These are phyloP conservation scores for Lodderomyces parapsilosis DNA, from an alignment of 1,139 yeast genomes.

Conservation along the genomic window DNA sequence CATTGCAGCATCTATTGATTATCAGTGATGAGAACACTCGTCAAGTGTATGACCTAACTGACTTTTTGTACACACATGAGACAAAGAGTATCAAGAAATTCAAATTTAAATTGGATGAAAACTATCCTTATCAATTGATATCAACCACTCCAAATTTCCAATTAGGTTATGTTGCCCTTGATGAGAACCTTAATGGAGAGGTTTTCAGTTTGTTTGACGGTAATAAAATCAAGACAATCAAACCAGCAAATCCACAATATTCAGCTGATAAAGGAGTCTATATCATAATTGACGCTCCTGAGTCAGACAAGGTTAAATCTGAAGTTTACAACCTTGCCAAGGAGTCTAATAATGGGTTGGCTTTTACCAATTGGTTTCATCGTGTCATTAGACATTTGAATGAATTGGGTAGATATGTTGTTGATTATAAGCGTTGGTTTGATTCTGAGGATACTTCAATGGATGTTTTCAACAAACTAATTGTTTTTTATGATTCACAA, in stretches of 20 bases:
- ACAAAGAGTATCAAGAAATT: conserved; percentile 16
- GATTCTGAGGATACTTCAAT: conserved; percentile 7
- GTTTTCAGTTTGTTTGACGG: conserved; percentile 15
- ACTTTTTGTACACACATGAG: conserved; percentile 24
- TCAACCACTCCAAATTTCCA: conserved; percentile 5
- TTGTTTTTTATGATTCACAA: conserved; percentile 28
- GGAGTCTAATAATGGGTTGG: conserved; percentile 24
- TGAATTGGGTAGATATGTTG: conserved; percentile 30
- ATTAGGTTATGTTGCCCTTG: conserved; percentile 12
- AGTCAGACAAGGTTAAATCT: conserved; percentile 26
- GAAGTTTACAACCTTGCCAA: conserved; percentile 33
- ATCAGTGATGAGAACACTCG: conserved; percentile 11
- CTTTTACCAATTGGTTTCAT: conserved; percentile 28
- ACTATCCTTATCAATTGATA: conserved; percentile 13
- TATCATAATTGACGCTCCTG: conserved; percentile 28
- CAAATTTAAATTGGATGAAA: conserved; percentile 11
- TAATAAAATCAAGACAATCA: conserved; percentile 7
- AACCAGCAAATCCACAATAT: conserved; percentile 11
- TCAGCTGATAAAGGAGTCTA: conserved; percentile 11
- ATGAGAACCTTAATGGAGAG: conserved; percentile 12
- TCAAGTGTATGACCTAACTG: conserved; percentile 29
- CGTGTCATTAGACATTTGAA: conserved; percentile 35
- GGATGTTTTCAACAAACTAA: conserved; percentile 34
- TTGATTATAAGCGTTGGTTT: conserved; percentile 1
- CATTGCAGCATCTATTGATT: conserved; percentile 20